Conservation (phyloP, 2,329 filamentous ascomycete genomes). For the Trichophyton simii region DNA sequence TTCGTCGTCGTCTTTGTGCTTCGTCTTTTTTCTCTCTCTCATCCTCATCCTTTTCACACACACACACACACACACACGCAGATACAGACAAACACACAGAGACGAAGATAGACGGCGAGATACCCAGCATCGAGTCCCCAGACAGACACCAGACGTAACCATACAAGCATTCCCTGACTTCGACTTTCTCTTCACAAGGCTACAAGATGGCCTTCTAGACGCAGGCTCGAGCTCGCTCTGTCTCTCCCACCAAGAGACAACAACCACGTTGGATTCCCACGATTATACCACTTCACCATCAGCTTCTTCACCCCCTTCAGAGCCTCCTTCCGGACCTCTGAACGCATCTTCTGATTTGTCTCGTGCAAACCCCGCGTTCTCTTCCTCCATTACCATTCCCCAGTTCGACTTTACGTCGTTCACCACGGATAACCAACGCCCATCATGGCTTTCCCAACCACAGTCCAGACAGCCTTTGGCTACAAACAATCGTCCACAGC, state of each 20-base stretch:
- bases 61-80: background rate
- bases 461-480: slow-evolving; percentile 32
- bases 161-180: background rate
- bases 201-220: slow-evolving; percentile 29
- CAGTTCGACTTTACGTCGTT: slow-evolving; percentile 36
- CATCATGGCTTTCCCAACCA: slow-evolving; percentile 37
- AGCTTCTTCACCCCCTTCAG: slow-evolving; percentile 24
- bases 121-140: background rate
- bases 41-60: slow-evolving; percentile 6
- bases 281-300: slow-evolving; percentile 16
- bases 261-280: slow-evolving; percentile 30
- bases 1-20: slow-evolving; percentile 9
- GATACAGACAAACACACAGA: background rate
- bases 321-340: slow-evolving; percentile 31
- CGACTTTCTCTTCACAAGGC: slow-evolving; percentile 12
- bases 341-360: slow-evolving; percentile 32
- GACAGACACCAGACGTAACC: background rate
- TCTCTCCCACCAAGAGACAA: slow-evolving; percentile 24
- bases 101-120: background rate
- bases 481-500: slow-evolving; percentile 17
- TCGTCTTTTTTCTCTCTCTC: slow-evolving; percentile 12
- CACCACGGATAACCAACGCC: slow-evolving; percentile 38
- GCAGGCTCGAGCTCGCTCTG: slow-evolving; percentile 16
- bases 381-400: slow-evolving; percentile 19
- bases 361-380: slow-evolving; percentile 31